These are phyloP conservation scores for Biancaea sappan DNA, from an alignment of 306 rosid genomes.

Conservation along the genomic window DNA sequence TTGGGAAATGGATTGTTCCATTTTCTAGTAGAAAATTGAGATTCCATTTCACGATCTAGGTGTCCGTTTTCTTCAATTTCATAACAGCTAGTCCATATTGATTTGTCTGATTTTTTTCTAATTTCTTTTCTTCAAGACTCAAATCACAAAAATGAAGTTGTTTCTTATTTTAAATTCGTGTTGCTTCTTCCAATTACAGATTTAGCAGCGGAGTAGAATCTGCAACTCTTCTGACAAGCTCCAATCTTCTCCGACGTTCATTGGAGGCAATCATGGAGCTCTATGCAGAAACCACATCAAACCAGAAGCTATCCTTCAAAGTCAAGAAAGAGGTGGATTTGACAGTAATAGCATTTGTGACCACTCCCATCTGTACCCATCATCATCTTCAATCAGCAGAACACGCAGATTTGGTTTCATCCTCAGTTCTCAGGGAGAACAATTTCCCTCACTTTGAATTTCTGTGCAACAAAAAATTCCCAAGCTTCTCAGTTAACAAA, in stretches of 20 bases:
- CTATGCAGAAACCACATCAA: neutral
- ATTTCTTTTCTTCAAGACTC: no score
- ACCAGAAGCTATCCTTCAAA: constrained; percentile 15
- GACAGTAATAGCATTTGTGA: constrained; percentile 47
- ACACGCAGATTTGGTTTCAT: constrained; percentile 35
- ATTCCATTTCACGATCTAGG: no score
- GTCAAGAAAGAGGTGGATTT: constrained; percentile 1
- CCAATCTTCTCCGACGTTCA: constrained; percentile 39
- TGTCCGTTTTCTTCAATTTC: no score
- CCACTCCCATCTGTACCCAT: constrained; percentile 6
- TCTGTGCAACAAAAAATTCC: constrained; percentile 30
- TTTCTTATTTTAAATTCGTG: neutral
- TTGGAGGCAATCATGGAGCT: constrained; percentile 32
- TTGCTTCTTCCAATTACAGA: constrained; percentile 32
- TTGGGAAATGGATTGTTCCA: no score
- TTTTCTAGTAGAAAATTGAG: no score
- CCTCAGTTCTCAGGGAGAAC: constrained; percentile 15
- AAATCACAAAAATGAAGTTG: no score
- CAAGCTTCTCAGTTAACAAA: constrained; percentile 42
- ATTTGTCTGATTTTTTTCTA: no score
- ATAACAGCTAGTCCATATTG: no score
- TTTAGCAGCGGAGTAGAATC: constrained; percentile 55
- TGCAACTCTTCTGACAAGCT: constrained; percentile 38
- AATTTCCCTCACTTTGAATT: constrained; percentile 46
- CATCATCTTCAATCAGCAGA: neutral